phyloP scores from a whole-genome alignment of 2,329 filamentous ascomycete genomes.

The Colletotrichum zoysiae region DNA sequence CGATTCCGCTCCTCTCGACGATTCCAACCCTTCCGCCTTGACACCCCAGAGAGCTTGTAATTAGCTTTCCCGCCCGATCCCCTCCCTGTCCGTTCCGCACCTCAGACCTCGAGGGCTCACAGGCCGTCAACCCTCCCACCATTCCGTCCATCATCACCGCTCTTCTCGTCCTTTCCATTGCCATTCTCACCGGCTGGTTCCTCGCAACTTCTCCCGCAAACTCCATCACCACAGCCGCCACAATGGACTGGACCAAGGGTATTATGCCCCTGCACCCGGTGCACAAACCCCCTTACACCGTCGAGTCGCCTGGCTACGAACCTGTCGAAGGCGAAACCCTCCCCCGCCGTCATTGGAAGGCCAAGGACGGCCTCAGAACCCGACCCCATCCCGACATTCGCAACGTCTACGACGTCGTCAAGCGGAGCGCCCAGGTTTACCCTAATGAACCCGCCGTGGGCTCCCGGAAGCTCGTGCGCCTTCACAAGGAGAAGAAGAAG shows the following conservation, averaged over 20 bases:
- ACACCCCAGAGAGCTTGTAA: neutral
- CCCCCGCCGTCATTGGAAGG: slow-evolving; percentile 79
- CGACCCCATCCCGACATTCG: slow-evolving; percentile 76
- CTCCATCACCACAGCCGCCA: slow-evolving; percentile 20
- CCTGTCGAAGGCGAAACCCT: slow-evolving; percentile 85
- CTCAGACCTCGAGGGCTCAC: slow-evolving; percentile 6
- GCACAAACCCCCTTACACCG: slow-evolving; percentile 79
- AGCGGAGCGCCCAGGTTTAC: slow-evolving; percentile 73
- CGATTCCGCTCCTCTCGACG: slow-evolving; percentile 2
- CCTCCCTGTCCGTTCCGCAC: slow-evolving; percentile 12
- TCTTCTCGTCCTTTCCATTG: slow-evolving; percentile 23
- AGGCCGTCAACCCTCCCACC: slow-evolving; percentile 23
- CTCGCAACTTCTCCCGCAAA: slow-evolving; percentile 1
- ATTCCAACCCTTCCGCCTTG: neutral
- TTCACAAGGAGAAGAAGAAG: slow-evolving; percentile 88
- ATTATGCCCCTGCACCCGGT: slow-evolving; percentile 68
- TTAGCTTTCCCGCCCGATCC: slow-evolving; percentile 16
- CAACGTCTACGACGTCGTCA: slow-evolving; percentile 85
- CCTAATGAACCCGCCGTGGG: slow-evolving; percentile 76
- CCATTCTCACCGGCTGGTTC: slow-evolving; percentile 21
- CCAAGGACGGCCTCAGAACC: slow-evolving; percentile 77
- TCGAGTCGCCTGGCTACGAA: slow-evolving; percentile 77
- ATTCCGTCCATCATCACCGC: slow-evolving; percentile 38
- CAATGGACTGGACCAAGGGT: slow-evolving; percentile 57
- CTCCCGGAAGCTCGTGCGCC: slow-evolving; percentile 78